Evolutionary conservation across 805 yeast species (phyloP).

Genomic region (Yamadazyma phyllophila): DNA sequence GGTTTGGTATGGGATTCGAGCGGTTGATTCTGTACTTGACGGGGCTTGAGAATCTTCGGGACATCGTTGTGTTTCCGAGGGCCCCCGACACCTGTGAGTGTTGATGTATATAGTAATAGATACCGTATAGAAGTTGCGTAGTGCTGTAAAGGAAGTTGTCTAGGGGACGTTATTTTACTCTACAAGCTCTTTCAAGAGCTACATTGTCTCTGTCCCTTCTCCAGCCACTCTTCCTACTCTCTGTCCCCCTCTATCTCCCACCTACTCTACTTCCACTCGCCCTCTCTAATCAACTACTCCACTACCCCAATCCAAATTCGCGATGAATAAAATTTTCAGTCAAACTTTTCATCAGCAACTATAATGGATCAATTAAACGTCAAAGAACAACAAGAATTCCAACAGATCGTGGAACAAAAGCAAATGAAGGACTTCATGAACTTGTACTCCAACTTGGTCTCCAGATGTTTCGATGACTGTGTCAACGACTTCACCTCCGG

Average conservation of each 20-base stretch:
- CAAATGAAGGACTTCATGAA: conserved; percentile 99
- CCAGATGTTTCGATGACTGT: conserved; percentile 96
- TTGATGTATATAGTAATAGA: conserved; percentile 11
- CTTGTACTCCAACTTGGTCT: conserved; percentile 88
- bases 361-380: conserved; percentile 92
- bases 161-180: too few relatives aligned
- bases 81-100: conserved; percentile 46
- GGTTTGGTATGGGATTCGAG: conserved; percentile 95
- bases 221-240: too few relatives aligned
- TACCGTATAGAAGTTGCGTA: neutral
- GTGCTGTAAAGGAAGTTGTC: too few relatives aligned
- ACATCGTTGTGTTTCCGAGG: conserved; percentile 85
- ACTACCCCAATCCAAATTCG: neutral
- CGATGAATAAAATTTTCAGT: conserved; percentile 9
- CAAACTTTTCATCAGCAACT: conserved; percentile 4
- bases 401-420: conserved; percentile 91
- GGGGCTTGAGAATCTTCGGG: conserved; percentile 77
- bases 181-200: too few relatives aligned
- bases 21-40: conserved; percentile 71
- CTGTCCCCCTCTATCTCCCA: too few relatives aligned
- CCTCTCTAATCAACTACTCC: too few relatives aligned
- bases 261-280: too few relatives aligned
- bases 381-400: conserved; percentile 96
- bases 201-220: too few relatives aligned
- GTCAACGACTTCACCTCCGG: conserved; percentile 97